Conservation (phyloP, 2,329 filamentous ascomycete species). For the Xylaria sp. region DNA sequence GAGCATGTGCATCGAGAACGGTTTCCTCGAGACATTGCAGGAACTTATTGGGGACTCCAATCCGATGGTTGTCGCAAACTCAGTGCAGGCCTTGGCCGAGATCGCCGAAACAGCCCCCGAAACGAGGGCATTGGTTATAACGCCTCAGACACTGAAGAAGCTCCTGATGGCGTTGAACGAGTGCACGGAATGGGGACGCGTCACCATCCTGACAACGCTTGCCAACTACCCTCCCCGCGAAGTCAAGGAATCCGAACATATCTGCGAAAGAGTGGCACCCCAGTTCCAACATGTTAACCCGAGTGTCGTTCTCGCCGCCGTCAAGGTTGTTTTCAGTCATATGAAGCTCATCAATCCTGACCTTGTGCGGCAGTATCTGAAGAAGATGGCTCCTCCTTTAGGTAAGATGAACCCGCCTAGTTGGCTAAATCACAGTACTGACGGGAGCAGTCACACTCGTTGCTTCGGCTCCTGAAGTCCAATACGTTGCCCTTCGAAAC, state of each 20-base stretch:
- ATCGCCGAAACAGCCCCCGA: conserved; percentile 88
- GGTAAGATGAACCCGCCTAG: conserved; percentile 47
- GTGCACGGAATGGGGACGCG: conserved; percentile 96
- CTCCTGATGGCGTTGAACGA: conserved; percentile 94
- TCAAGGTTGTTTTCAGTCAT: conserved; percentile 96
- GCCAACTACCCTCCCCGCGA: conserved; percentile 85
- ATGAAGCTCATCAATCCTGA: conserved; percentile 81
- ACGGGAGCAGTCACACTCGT: conserved; percentile 73
- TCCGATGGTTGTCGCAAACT: conserved; percentile 98
- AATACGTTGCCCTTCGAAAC: conserved; percentile 93
- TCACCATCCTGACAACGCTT: conserved; percentile 85
- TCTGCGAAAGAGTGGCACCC: conserved; percentile 90
- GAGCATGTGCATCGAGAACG: conserved; percentile 88
- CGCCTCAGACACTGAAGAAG: conserved; percentile 81
- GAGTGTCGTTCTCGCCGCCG: conserved; percentile 91
- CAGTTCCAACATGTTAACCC: conserved; percentile 99
- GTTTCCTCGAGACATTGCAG: conserved; percentile 87
- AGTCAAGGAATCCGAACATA: conserved; percentile 93
- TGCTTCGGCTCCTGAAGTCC: conserved; percentile 91
- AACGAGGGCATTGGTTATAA: conserved; percentile 79
- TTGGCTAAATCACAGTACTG: conserved; percentile 10
- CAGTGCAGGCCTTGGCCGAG: conserved; percentile 86
- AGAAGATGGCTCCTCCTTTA: conserved; percentile 97
- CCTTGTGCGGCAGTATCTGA: conserved; percentile 76
- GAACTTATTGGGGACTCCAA: conserved; percentile 97